Conservation (phyloP, 352 stramenopile genomes). For the Pythium insidiosum region DNA sequence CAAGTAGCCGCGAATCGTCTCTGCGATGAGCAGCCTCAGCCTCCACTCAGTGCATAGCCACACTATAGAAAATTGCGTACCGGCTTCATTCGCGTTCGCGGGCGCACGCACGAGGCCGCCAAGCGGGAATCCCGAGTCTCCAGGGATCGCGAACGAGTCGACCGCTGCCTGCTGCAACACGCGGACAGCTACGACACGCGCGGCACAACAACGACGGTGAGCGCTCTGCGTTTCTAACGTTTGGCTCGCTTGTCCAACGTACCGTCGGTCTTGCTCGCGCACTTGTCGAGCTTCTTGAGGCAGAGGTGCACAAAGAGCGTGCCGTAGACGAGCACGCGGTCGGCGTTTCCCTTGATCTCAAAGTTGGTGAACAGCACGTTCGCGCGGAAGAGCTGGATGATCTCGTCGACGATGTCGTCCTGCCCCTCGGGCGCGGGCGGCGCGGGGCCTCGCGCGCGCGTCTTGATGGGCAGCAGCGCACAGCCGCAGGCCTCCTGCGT, state of each 20-base stretch:
- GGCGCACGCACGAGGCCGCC: slow-evolving; percentile 73
- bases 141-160: slow-evolving; percentile 83
- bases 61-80: no score
- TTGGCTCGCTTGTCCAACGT: no score
- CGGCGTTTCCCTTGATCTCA: slow-evolving; percentile 86
- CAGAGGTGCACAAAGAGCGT: slow-evolving; percentile 90
- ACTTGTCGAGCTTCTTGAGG: slow-evolving; percentile 87
- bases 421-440: slow-evolving; percentile 62
- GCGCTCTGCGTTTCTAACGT: no score
- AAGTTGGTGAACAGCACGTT: slow-evolving; percentile 95
- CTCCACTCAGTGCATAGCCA: no score
- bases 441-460: slow-evolving; percentile 77
- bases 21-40: slow-evolving; percentile 25
- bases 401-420: slow-evolving; percentile 92
- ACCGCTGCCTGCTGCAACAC: slow-evolving; percentile 76
- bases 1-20: slow-evolving; percentile 84
- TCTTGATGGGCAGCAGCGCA: slow-evolving; percentile 88
- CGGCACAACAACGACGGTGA: no score
- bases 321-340: slow-evolving; percentile 92
- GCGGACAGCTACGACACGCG: slow-evolving; percentile 33
- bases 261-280: slow-evolving; percentile 69
- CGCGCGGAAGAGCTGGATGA: slow-evolving; percentile 88
- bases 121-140: slow-evolving; percentile 77
- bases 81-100: slow-evolving; percentile 67
- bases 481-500: slow-evolving; percentile 79